These are phyloP conservation scores for Suillus americanus DNA, from an alignment of 768 basidiomycete species.

Conservation along the genomic window DNA sequence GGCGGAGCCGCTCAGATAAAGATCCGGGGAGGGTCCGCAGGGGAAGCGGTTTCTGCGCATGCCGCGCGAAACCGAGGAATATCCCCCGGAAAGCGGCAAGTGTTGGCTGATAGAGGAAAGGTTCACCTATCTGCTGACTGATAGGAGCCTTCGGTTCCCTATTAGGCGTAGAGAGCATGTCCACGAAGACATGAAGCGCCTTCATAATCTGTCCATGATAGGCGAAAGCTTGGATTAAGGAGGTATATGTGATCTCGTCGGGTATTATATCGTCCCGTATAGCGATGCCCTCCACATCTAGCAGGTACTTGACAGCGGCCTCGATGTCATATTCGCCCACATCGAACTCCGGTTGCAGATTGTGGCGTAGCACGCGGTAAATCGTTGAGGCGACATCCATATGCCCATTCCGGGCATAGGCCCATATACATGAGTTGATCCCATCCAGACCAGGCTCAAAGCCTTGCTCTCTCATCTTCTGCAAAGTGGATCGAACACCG, in stretches of 20 bases:
- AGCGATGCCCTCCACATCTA: conserved; percentile 43
- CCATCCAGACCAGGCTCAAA: conserved; percentile 62
- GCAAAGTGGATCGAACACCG: conserved; percentile 56
- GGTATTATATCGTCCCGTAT: conserved; percentile 48
- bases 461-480: conserved; percentile 49
- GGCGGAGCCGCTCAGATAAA: conserved; percentile 6
- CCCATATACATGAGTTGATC: conserved; percentile 70
- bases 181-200: conserved; percentile 58
- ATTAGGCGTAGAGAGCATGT: conserved; percentile 58
- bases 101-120: conserved; percentile 40
- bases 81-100: conserved; percentile 64
- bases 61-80: conserved; percentile 72
- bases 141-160: conserved; percentile 34
- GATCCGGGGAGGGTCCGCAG: conserved; percentile 16
- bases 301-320: conserved; percentile 38
- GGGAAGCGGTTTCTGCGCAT: conserved; percentile 39
- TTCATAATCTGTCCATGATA: conserved; percentile 66
- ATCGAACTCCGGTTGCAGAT: conserved; percentile 39
- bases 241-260: conserved; percentile 65
- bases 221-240: conserved; percentile 67
- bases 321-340: conserved; percentile 36
- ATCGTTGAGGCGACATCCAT: conserved; percentile 58
- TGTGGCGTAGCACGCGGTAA: conserved; percentile 64
- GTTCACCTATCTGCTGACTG: conserved; percentile 27
- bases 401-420: conserved; percentile 53